These are phyloP conservation scores for Pugionium dolabratum DNA, from an alignment of 345 rosid genomes.

Conservation along the genomic window DNA sequence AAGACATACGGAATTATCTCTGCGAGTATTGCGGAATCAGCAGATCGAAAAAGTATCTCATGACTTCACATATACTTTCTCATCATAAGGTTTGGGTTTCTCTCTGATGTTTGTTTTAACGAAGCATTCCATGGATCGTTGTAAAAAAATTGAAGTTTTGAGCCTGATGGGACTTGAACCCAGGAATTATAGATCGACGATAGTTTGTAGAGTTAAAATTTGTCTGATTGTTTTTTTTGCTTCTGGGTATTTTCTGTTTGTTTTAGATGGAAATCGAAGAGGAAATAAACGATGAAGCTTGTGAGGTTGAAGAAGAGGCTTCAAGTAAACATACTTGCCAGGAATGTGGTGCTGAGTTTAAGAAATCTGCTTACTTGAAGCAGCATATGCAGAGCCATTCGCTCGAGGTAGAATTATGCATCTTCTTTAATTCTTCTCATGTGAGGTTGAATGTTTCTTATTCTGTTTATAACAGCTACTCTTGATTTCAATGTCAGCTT, in stretches of 20 bases:
- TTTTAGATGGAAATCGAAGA: conserved; percentile 52
- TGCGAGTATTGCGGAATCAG: conserved; percentile 79
- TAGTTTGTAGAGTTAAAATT: neutral
- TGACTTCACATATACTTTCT: conserved; percentile 54
- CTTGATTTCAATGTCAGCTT: neutral
- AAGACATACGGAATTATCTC: conserved; percentile 63
- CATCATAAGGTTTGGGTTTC: conserved; percentile 51
- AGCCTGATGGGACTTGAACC: too few relatives aligned
- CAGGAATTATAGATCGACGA: too few relatives aligned
- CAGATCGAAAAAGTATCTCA: conserved; percentile 73
- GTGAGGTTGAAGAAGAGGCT: conserved; percentile 29
- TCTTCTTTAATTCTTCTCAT: neutral
- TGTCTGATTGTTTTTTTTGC: neutral
- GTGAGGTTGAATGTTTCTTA: too few relatives aligned
- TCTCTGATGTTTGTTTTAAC: neutral
- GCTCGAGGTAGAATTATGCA: conserved; percentile 51
- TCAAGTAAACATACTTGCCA: conserved; percentile 46
- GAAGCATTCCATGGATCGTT: too few relatives aligned
- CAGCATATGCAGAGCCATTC: conserved; percentile 89
- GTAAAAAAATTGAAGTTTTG: too few relatives aligned
- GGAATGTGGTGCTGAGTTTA: conserved; percentile 72
- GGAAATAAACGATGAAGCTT: conserved; percentile 34
- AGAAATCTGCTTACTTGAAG: conserved; percentile 76
- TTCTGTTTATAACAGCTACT: neutral
- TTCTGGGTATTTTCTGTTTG: neutral